Percentiles rank a stretch among this genome's conserved stretches.
Evolutionary conservation across 768 basidiomycete genomes (phyloP).

Genomic region (Dentipellis sp.): DNA sequence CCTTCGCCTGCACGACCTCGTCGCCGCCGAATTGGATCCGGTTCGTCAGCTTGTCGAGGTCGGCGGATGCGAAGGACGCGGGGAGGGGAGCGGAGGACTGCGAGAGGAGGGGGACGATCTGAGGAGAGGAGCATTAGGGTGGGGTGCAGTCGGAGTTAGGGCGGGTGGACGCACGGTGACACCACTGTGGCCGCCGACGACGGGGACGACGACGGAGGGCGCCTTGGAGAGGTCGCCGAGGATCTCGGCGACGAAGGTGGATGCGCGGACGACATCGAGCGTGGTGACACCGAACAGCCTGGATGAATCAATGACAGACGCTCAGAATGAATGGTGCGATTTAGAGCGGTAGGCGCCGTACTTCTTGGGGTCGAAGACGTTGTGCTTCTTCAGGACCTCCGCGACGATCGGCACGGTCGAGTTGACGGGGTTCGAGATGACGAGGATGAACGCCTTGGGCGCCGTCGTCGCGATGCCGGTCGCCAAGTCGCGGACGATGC

Average conservation of each 20-base stretch:
- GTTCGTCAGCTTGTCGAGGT: conserved; percentile 55
- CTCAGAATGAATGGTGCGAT: neutral
- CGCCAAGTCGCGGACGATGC: conserved; percentile 91
- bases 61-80: conserved; percentile 33
- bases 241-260: conserved; percentile 85
- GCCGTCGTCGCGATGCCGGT: conserved; percentile 74
- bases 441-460: conserved; percentile 88
- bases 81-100: conserved; percentile 79
- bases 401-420: conserved; percentile 96
- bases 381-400: conserved; percentile 90
- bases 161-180: conserved; percentile 53
- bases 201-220: conserved; percentile 65
- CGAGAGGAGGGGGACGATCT: conserved; percentile 92
- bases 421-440: conserved; percentile 99
- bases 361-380: conserved; percentile 89
- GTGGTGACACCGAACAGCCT: conserved; percentile 98
- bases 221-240: conserved; percentile 55
- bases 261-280: conserved; percentile 95
- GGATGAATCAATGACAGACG: conserved; percentile 1
- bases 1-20: conserved; percentile 98
- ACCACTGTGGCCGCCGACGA: conserved; percentile 93
- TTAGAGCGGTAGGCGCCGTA: conserved; percentile 22
- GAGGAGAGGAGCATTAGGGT: neutral
- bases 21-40: conserved; percentile 96
- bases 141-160: neutral